Base-by-base conservation (phyloP, 441 rosid species). In the Jatropha multifida region DNA sequence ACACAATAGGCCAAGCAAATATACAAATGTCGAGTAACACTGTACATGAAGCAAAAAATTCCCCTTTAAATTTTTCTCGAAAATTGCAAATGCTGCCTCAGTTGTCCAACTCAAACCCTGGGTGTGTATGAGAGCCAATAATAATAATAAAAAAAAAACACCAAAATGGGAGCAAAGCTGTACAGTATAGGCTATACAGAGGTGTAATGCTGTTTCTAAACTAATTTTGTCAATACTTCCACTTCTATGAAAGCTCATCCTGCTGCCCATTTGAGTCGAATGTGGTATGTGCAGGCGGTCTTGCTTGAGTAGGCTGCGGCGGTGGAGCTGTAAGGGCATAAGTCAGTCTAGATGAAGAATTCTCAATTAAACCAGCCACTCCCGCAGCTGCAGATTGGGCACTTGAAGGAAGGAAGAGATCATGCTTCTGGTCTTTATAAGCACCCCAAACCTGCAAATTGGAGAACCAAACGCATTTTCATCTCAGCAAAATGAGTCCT, bases 381-480 rank as follows among this genome's bases (percentile, higher is more conserved):
- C 99, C 99, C 1, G 97, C 98, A 44, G 93, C 91, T 0, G 99
- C 93, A 37, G 97, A 92, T 77, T 96, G 97, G 4, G 96, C 98
- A 73, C 87, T 96, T 59, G 98, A 92, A 64, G 99, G 99, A 65
- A 96, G 94, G 89, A 94, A 94, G 40, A 96, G 94, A 80, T 96
- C 98, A 40, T 96, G 99, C 77, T 89, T 96, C 88, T 96, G 99
- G 87, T 94, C 97, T 83, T 96, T 94, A 76, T 92, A 96, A 6
- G 97, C 99, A 51, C 93, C 76, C 99, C 99, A 96, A 11, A 94
- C 97, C 99, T 96, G 81, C 70, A 76, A 68, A 78, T 44, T 40
- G 42, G 27, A 62, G 62, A 0, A 59, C 42, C 63, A n/a, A 20
- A 15, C 23, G 20, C 2, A 44, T 71, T 37, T 66, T 66, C 27